Evolutionary conservation across 2,329 filamentous ascomycete species (phyloP).

Genomic region (Colletotrichum eleusines): DNA sequence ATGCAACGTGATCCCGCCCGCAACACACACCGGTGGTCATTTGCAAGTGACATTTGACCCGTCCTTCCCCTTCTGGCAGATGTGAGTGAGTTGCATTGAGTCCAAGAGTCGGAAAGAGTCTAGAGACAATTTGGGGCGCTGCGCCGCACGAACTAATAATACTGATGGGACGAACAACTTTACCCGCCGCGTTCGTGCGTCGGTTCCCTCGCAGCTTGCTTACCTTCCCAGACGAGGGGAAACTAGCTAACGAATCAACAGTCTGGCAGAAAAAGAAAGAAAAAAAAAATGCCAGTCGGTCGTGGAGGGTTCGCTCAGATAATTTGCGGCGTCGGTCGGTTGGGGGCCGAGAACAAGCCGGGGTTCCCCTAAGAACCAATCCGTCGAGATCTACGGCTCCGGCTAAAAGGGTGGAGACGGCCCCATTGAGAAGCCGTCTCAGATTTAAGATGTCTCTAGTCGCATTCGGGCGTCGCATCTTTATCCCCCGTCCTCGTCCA

Average conservation of each 20-base stretch:
- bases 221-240: background rate
- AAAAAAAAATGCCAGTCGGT: background rate
- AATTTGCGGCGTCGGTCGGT: conserved; percentile 30
- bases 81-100: too few relatives aligned
- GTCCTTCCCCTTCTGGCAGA: conserved; percentile 17
- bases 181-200: conserved; percentile 6
- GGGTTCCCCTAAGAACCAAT: conserved; percentile 17
- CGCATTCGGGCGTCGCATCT: conserved; percentile 26
- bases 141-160: background rate
- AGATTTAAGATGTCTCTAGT: background rate
- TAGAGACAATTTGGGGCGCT: too few relatives aligned
- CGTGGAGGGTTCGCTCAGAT: conserved; percentile 26
- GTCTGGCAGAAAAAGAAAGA: too few relatives aligned
- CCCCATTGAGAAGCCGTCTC: conserved; percentile 12
- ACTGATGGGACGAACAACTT: conserved; percentile 12
- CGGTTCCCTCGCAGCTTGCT: conserved; percentile 14
- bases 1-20: background rate
- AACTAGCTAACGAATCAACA: conserved; percentile 35
- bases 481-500: background rate
- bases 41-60: background rate
- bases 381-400: conserved; percentile 28
- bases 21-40: background rate
- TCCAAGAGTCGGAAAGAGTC: background rate
- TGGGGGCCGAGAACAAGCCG: conserved; percentile 15
- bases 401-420: conserved; percentile 8